These are phyloP conservation scores for Russula foetens DNA, from an alignment of 768 basidiomycete species.

Conservation along the genomic window DNA sequence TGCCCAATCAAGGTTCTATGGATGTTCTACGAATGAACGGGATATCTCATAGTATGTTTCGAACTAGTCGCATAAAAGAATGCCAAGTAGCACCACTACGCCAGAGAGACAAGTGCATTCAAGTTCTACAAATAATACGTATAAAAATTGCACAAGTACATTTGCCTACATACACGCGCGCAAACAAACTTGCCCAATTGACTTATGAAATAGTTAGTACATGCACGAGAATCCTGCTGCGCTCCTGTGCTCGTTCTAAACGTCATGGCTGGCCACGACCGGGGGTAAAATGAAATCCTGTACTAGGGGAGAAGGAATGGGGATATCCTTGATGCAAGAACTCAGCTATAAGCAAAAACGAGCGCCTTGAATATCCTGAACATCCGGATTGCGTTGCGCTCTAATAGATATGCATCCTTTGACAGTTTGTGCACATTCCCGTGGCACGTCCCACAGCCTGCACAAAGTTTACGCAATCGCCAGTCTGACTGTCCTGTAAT, in stretches of 20 bases:
- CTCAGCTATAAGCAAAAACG: neutral
- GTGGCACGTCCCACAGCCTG: slow-evolving; percentile 59
- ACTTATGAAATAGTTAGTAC: too few species aligned
- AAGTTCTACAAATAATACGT: neutral
- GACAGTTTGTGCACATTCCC: slow-evolving; percentile 61
- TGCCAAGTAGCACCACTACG: neutral
- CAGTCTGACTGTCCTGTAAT: slow-evolving; percentile 33
- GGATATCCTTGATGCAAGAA: neutral
- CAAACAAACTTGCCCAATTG: neutral
- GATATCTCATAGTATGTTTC: neutral
- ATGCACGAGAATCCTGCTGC: neutral
- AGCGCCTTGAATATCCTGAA: neutral
- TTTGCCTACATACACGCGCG: neutral
- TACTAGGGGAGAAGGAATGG: neutral
- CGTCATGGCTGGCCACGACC: neutral
- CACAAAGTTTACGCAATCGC: slow-evolving; percentile 45
- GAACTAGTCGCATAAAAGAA: neutral
- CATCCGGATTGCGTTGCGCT: neutral
- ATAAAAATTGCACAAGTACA: neutral
- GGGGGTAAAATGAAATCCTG: neutral
- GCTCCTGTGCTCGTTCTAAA: neutral
- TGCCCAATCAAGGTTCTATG: too few species aligned
- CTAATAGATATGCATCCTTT: slow-evolving; percentile 37
- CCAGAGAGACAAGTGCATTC: neutral
- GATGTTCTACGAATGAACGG: too few species aligned